Evolutionary conservation across 2,329 filamentous ascomycete species (phyloP), one percentile per base, ranked within the genome.

Genomic region (Rasamsonia emersonii): DNA sequence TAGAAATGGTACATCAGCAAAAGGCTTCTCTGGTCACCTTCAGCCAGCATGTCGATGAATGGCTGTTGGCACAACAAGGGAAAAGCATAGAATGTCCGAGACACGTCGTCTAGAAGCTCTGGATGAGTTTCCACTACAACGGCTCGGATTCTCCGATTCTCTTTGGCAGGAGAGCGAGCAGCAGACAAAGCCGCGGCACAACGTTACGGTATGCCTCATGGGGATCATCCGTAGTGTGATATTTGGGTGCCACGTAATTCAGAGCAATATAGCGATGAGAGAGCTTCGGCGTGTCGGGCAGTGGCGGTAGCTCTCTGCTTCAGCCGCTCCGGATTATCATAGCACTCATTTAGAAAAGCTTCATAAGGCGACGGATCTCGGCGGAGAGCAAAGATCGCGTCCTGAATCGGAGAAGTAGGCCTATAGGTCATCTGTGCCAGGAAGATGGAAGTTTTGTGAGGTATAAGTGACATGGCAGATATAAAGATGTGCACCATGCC

Each of bases 1-100:
- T 33, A 37, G 16, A 33, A 37, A 30, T 37, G 30, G 11, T 37
- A 37, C 11, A 37, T 8, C 2, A 33, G 21, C 4, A 28, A 18
- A 8, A 33, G 13, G 13, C 28, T 18, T 13, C 35, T 13, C n/a
- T 17, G 10, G 10, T 37, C 35, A 18, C 21, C 24, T n/a, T 27
- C 26, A n/a, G 20, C 28, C 3, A 37, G 17, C 35, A 37, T 37
- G 24, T 32, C 15, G 2, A 25, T 18, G 7, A 37, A 30, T 3
- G 2, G 14, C 1, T 20, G 26, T 13, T 33, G 25, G 9, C 32
- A 33, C 21, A 37, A 9, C 4, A 37, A 4, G 2, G 35, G 26
- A 9, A 37, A 37, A 14, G 35, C 26, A 5, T 25, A 37, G 15
- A 30, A 26, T 17, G 33, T 27, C 11, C 35, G 29, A 4, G 30